Conservation (phyloP, 2,329 filamentous ascomycete species). For the Magnaporthiopsis poae region DNA sequence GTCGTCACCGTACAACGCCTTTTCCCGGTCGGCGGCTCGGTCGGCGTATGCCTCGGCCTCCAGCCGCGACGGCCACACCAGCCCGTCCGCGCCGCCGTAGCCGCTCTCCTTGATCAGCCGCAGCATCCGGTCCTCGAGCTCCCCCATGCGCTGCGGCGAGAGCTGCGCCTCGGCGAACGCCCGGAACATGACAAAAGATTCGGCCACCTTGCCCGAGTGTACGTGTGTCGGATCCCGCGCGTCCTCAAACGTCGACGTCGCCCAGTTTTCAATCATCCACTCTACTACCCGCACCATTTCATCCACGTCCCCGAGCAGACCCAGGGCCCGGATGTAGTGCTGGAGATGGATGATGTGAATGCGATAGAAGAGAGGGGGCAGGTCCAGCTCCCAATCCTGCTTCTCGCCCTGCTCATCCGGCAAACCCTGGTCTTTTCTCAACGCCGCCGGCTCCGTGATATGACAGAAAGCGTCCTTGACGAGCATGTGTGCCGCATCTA, state of each 20-base stretch:
- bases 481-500: constrained; percentile 11
- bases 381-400: constrained; percentile 15
- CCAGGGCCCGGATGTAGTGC: constrained; percentile 54
- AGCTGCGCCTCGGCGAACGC: constrained; percentile 37
- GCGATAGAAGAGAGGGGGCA: constrained; percentile 24
- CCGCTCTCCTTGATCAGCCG: constrained; percentile 17
- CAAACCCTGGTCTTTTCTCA: too few species aligned
- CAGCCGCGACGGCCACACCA: background rate
- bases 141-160: constrained; percentile 19
- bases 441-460: constrained; percentile 17
- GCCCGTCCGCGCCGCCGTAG: constrained; percentile 27
- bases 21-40: too few species aligned
- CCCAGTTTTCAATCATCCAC: constrained; percentile 42
- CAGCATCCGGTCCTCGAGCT: constrained; percentile 21
- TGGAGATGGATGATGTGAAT: constrained; percentile 41
- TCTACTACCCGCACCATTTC: constrained; percentile 46
- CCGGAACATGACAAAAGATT: constrained; percentile 29
- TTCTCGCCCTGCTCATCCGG: background rate
- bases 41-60: background rate
- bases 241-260: constrained; percentile 23
- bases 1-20: background rate
- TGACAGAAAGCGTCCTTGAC: constrained; percentile 14
- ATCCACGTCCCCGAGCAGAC: constrained; percentile 46
- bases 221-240: constrained; percentile 27
- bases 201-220: constrained; percentile 22